Evolutionary conservation across 345 rosid species (phyloP), one percentile per base, ranked within the genome.

Genomic region (Ceriops decandra): DNA sequence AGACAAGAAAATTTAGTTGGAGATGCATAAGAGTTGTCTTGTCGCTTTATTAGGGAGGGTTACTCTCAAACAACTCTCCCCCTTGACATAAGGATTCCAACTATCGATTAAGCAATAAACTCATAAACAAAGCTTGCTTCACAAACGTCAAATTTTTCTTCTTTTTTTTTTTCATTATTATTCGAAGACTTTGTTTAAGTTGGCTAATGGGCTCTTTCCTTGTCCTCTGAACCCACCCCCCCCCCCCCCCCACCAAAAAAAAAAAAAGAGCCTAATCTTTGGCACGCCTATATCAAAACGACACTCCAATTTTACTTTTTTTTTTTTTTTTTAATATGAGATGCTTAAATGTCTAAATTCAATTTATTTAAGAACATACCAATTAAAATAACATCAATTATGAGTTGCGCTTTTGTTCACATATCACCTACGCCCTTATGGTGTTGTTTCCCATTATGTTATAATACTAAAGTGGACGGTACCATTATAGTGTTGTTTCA

Each of bases 61-160:
- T 69, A 19, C 17, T 52, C 61, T 13, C 52, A 24, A 70, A 70
- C 77, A 52, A 32, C 75, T 59, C 59, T 59, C 9, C 61, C 61
- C 72, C 13, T 42, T 62, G 64, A 62, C 67, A 52, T 51, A 10
- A 13, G 3, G 17, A 42, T 13, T 13, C 17, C 16, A 13, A 42
- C 49, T 0, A 42, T 58, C n/a, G 19, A 65, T 27, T 62, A 24
- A 26, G 10, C 21, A 38, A 24, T 5, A 49, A 3, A 19, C 53
- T 47, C 63, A 32, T 56, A 70, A 66, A 38, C 70, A 62, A 70
- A 57, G 60, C 56, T 26, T 66, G 57, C 62, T 77, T 57, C 57
- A 6, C 70, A 51, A 52, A 31, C 42, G 22, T 7, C 47, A 68
- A 2, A 15, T 67, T 24, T 30, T 53, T 21, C 1, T 24, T 24